Base-by-base conservation (phyloP, 2,329 filamentous ascomycete genomes). In the Clonostachys solani region DNA sequence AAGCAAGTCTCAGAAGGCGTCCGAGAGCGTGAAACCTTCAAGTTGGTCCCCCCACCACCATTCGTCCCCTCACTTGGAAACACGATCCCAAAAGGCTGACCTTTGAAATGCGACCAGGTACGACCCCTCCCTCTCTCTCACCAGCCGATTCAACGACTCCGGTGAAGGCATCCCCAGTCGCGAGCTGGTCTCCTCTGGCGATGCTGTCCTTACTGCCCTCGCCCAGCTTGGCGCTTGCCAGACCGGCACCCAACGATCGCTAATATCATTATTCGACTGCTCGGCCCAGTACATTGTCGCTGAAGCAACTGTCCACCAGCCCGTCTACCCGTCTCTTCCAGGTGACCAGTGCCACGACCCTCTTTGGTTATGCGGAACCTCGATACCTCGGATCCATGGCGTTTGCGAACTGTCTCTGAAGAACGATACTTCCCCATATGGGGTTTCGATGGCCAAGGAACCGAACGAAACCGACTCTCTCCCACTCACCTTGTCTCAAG, bases 211-310 rank as follows among this genome's bases (percentile, higher is more conserved):
- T 40, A 77, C 72, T 3, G 68, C 72, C 8, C 69, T 78, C 45
- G 74, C 75, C 17, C 74, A 80, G 54, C 64, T 80, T 5, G 75
- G 66, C 2, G 63, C 68, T 6, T 59, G 70, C 46, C 66, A 70
- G 12, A 60, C 78, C 5, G 61, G 67, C n/a, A 64, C 63, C 5
- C 57, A 64, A 17, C 67, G 74, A 29, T 62, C 66, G 12, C 53
- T 78, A 19, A 66, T 81, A 43, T 80, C 75, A 2, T 60, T 80
- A 17, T 78, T 80, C 50, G 76, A 78, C 51, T 59, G 59, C 5
- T 61, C 64, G 6, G 55, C 66, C 42, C 75, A 80, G 50, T 69
- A 77, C 50, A 60, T 80, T 18, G 59, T 80, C 15, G 74, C 75
- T 45, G 77, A 80, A 50, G 73, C 74, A 5, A 74, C 74, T 1